Evolutionary conservation across 2,329 filamentous ascomycete genomes (phyloP).

Genomic region (Colletotrichum sp.): DNA sequence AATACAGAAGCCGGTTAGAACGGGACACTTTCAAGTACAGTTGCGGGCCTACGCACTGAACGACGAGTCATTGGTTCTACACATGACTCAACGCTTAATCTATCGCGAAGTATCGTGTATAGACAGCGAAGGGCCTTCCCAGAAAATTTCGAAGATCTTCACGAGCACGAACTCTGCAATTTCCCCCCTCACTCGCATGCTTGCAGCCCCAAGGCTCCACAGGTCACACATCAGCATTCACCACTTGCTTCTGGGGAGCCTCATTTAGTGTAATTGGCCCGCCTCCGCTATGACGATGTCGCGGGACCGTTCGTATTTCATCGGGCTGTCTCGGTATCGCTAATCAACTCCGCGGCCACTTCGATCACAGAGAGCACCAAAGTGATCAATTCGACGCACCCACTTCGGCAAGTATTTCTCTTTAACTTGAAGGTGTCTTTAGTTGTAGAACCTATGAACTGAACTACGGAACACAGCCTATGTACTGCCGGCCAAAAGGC

Average conservation of each 20-base stretch:
- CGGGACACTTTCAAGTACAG: not conserved
- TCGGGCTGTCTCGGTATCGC: not conserved
- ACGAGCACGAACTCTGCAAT: not conserved
- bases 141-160: not conserved
- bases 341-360: no score
- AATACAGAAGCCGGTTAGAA: not conserved
- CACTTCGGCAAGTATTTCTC: no score
- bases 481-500: no score
- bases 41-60: not conserved
- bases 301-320: rapidly evolving
- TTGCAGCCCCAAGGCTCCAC: not conserved
- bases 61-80: not conserved
- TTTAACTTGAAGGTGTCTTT: no score
- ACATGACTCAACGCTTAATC: not conserved
- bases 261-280: not conserved
- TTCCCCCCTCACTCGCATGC: not conserved
- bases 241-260: not conserved
- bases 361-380: no score
- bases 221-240: not conserved
- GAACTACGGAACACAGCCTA: no score
- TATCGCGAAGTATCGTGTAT: not conserved
- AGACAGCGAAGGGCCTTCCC: not conserved
- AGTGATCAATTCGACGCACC: no score
- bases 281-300: not conserved
- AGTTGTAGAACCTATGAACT: no score